A percentile compares a stretch with the other conserved stretches of the same genome.
These are phyloP conservation scores for Alnus glutinosa DNA, from an alignment of 306 rosid genomes.

Conservation along the genomic window DNA sequence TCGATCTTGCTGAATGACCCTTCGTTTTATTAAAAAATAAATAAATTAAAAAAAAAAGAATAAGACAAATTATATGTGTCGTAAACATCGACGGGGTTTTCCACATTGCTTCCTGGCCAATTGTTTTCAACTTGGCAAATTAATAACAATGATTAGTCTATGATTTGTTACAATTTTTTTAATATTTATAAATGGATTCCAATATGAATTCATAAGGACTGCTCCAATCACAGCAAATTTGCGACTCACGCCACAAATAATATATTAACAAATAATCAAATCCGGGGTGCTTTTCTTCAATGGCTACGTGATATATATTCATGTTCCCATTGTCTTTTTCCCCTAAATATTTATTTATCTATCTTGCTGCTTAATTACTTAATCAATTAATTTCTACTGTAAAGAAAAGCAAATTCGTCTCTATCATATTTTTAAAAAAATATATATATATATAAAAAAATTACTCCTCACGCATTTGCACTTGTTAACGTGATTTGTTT, in stretches of 20 bases:
- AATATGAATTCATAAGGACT: no score
- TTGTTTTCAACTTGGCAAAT: neutral
- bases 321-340: neutral
- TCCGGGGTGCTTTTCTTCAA: neutral
- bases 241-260: no score
- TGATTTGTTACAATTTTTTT: neutral
- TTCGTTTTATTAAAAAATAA: no score
- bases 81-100: neutral
- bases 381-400: neutral
- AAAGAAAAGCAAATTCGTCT: neutral
- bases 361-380: no score
- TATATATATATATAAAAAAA: no score
- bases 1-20: no score
- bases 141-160: neutral
- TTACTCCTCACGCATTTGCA: no score
- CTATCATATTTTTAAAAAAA: neutral
- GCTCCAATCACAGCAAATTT: no score
- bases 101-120: neutral
- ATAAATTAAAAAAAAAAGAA: no score
- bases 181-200: neutral
- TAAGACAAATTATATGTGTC: neutral
- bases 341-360: no score
- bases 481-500: no score
- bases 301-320: neutral
- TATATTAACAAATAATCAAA: neutral